Conservation (phyloP, 345 rosid species). For the Syzygium aromaticum region DNA sequence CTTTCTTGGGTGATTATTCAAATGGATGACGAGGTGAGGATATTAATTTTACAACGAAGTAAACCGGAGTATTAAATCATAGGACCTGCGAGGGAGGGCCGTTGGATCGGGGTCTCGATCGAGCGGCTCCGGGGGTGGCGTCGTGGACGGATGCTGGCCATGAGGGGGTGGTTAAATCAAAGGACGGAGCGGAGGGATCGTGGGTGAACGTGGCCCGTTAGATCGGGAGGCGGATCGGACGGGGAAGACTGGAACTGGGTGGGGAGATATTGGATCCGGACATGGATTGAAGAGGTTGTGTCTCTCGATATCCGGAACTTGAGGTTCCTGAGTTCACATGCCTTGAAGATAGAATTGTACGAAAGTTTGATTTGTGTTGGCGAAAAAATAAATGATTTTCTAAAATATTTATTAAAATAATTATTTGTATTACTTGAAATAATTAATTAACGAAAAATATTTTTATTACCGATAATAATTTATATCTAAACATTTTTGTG, state of each 20-base stretch:
- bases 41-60: neutral
- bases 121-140: neutral
- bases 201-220: neutral
- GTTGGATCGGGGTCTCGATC: neutral
- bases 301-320: neutral
- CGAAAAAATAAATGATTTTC: too few species aligned
- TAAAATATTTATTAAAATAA: too few species aligned
- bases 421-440: too few species aligned
- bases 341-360: neutral
- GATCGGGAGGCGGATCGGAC: neutral
- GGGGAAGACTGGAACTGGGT: neutral
- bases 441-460: too few species aligned
- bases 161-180: neutral
- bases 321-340: neutral
- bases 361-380: too few species aligned
- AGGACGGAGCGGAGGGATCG: neutral
- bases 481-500: too few species aligned
- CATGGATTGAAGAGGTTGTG: neutral
- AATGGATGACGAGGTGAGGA: neutral
- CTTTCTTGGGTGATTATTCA: neutral
- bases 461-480: too few species aligned
- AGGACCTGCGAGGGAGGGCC: neutral
- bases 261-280: neutral
- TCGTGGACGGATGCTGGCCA: neutral
- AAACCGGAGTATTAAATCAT: neutral